Base-by-base conservation (phyloP, 345 rosid genomes). In the Aegle marmelos region DNA sequence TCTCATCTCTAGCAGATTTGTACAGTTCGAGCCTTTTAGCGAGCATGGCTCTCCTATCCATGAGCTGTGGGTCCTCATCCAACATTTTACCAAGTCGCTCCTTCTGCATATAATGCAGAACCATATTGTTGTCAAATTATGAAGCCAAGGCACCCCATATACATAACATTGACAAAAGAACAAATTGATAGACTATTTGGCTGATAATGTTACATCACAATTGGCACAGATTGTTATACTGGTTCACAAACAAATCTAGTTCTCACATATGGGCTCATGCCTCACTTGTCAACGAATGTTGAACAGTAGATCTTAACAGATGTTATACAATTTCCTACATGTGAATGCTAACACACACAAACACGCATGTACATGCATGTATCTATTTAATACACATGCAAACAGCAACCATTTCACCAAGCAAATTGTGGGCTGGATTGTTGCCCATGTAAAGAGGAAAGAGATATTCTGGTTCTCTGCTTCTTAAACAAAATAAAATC, bases 11-110 rank as follows among this genome's bases (percentile, higher is more conserved):
- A 19, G 99, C 99, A 11, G 94, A 90, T 78, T 96, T 94, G 90
- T 96, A 94, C 50, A 96, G 90, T 79, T 94, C 97, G 2, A 94
- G 99, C 86, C 98, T 90, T 80, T 92, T 92, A 6, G 95, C 97
- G 6, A 96, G 82, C 62, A 84, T 69, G 63, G 83, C 75, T 86
- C 98, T 92, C 84, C 80, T 90, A 50, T 91, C 99, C 99, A 96
- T 96, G 30, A 96, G 91, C 68, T 92, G 93, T 7, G 99, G 99
- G 82, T 96, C 99, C 85, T 96, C 99, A 59, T 94, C 99, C 87
- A 96, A 78, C 99, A 94, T 96, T 13, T 90, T 87, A 2, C 99
- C 92, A 22, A 96, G 94, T 83, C 88, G 87, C 87, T 92, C 99
- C 85, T 85, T 94, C 99, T 96, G 88, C 85, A 83, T 59, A 54